phyloP scores from a whole-genome alignment of 2,329 filamentous ascomycete species.

The Sclerotinia subarctica region DNA sequence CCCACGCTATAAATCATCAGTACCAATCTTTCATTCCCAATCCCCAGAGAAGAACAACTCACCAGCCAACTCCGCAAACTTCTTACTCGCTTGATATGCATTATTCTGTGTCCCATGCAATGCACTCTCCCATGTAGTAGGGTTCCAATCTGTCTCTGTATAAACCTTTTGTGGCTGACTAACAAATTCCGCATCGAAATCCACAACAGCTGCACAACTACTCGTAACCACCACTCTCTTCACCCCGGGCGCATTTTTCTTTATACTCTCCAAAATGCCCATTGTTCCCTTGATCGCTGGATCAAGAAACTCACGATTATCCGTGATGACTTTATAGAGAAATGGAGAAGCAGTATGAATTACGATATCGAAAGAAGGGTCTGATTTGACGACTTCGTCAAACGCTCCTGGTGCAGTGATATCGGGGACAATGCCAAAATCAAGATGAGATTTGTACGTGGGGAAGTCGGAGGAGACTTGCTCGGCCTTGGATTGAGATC shows the following conservation, averaged over 20 bases:
- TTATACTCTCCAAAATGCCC: conserved; percentile 69
- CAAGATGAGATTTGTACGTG: conserved; percentile 34
- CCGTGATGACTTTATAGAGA: conserved; percentile 35
- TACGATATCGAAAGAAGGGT: conserved; percentile 52
- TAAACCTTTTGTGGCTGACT: conserved; percentile 37
- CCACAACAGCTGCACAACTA: conserved; percentile 35
- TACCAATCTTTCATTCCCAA: not conserved
- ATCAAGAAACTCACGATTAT: conserved; percentile 45
- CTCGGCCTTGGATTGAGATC: conserved; percentile 45
- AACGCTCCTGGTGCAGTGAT: conserved; percentile 70
- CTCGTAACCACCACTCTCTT: conserved; percentile 64
- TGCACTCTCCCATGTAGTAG: conserved; percentile 47
- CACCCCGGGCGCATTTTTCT: conserved; percentile 55
- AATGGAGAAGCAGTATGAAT: conserved; percentile 66
- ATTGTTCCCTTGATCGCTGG: conserved; percentile 59
- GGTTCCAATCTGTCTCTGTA: conserved; percentile 53
- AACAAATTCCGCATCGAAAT: conserved; percentile 27
- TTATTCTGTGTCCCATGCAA: conserved; percentile 38
- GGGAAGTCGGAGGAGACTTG: conserved; percentile 42
- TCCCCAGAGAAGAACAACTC: not conserved
- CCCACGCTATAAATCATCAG: conserved; percentile 49
- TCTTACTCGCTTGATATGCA: conserved; percentile 54
- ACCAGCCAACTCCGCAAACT: conserved; percentile 59
- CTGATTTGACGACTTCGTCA: conserved; percentile 55
- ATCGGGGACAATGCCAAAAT: conserved; percentile 62